phyloP scores from a whole-genome alignment of 1,284 basidiomycete species.

The Flammula alnicola region DNA sequence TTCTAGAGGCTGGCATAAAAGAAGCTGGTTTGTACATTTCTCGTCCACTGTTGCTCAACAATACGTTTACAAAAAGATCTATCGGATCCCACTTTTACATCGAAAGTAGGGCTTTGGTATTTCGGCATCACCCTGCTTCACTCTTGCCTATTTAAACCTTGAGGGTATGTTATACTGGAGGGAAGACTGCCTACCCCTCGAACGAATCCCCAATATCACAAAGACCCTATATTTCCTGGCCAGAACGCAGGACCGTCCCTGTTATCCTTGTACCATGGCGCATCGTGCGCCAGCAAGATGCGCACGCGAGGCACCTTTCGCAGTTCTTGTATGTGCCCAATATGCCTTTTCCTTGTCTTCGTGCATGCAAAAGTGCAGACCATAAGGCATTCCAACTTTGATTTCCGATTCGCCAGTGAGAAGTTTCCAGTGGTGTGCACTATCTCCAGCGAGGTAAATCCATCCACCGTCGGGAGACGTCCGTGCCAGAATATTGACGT shows the following conservation, averaged over 20 bases:
- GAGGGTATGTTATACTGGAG: too few species aligned
- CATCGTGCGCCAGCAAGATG: slow-evolving; percentile 56
- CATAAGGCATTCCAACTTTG: slow-evolving; percentile 31
- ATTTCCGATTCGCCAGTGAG: slow-evolving; percentile 51
- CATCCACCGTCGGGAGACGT: slow-evolving; percentile 59
- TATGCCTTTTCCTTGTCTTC: slow-evolving; percentile 44
- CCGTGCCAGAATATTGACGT: slow-evolving; percentile 57
- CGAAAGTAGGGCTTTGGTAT: too few species aligned
- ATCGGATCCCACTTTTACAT: too few species aligned
- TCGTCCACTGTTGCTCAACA: too few species aligned
- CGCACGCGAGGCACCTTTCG: slow-evolving; percentile 40
- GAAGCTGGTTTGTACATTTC: too few species aligned
- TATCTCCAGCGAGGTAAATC: slow-evolving; percentile 60
- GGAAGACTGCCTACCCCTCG: too few species aligned
- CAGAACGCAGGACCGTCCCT: slow-evolving; percentile 39
- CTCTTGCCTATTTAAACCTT: too few species aligned
- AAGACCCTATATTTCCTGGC: slow-evolving; percentile 45
- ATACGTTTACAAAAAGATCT: too few species aligned
- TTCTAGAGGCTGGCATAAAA: too few species aligned
- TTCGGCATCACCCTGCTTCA: too few species aligned
- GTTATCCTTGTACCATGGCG: slow-evolving; percentile 52
- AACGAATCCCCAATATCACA: too few species aligned
- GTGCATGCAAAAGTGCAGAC: slow-evolving; percentile 45
- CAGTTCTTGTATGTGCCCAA: slow-evolving; percentile 43
- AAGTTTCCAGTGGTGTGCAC: slow-evolving; percentile 56